A percentile compares a stretch with the other conserved stretches of the same genome.
These are phyloP conservation scores for Mimosa bimucronata DNA, from an alignment of 306 rosid genomes.

Conservation along the genomic window DNA sequence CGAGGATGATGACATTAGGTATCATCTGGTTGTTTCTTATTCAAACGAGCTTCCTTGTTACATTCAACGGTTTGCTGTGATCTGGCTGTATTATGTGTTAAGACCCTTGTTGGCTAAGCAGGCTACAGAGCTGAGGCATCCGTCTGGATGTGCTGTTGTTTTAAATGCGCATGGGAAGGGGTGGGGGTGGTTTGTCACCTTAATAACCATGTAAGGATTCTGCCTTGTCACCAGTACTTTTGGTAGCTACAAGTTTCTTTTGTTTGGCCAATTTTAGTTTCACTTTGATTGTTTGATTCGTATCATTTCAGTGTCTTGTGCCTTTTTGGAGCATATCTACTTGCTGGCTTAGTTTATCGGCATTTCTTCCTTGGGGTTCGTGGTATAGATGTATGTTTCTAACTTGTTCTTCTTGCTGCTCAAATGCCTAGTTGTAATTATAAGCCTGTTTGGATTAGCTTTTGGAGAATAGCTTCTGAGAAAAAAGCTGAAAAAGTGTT, in stretches of 20 bases:
- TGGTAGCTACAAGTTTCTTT: conserved; percentile 25
- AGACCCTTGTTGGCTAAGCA: conserved; percentile 47
- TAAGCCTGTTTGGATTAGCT: too few species aligned
- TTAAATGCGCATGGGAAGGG: conserved; percentile 57
- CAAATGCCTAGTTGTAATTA: background rate
- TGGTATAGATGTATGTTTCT: conserved; percentile 76
- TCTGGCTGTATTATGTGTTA: background rate
- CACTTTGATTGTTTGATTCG: conserved; percentile 32
- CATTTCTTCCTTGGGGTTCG: conserved; percentile 61
- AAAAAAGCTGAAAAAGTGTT: too few species aligned
- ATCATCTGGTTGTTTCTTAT: background rate
- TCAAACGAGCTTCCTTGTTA: background rate
- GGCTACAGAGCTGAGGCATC: conserved; percentile 83
- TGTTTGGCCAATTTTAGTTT: conserved; percentile 35
- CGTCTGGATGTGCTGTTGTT: conserved; percentile 85
- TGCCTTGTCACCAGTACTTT: conserved; percentile 12
- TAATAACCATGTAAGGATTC: conserved; percentile 56
- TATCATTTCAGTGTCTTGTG: conserved; percentile 64
- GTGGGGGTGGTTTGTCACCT: conserved; percentile 86
- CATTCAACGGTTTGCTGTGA: background rate
- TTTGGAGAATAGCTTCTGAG: too few species aligned
- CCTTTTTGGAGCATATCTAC: conserved; percentile 78
- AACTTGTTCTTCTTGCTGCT: conserved; percentile 30
- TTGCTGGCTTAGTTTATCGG: conserved; percentile 74
- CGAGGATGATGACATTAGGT: background rate